A percentile compares a stretch with the other conserved stretches of the same genome.
Evolutionary conservation across 1,284 basidiomycete species (phyloP).

Genomic region (Ganoderma lingzhi): DNA sequence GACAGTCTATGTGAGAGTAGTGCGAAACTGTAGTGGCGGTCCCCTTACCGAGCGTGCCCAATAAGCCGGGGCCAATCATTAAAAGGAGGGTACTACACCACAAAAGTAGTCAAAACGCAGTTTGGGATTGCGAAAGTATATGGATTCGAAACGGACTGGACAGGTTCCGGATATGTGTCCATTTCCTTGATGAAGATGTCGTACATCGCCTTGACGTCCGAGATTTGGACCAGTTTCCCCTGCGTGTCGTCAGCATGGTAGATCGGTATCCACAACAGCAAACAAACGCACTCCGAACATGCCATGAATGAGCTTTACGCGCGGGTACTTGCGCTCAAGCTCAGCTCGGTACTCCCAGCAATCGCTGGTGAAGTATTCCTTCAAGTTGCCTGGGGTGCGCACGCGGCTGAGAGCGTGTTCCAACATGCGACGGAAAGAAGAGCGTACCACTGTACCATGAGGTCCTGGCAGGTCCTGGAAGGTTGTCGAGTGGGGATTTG

Average conservation of each 20-base stretch:
- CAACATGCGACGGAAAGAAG: too few relatives aligned
- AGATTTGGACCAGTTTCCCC: neutral
- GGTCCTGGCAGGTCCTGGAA: slow-evolving; percentile 24
- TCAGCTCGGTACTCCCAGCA: slow-evolving; percentile 25
- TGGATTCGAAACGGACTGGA: too few relatives aligned
- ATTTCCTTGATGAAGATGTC: too few relatives aligned
- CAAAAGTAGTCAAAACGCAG: too few relatives aligned
- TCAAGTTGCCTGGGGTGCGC: slow-evolving; percentile 23
- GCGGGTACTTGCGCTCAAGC: slow-evolving; percentile 22
- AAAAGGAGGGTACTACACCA: too few relatives aligned
- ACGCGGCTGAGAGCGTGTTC: neutral
- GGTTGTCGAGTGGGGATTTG: slow-evolving; percentile 23
- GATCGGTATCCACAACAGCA: neutral
- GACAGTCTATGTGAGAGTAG: too few relatives aligned
- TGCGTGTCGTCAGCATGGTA: neutral
- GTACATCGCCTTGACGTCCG: too few relatives aligned
- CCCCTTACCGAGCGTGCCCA: too few relatives aligned
- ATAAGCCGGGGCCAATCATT: too few relatives aligned
- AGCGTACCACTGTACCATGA: slow-evolving; percentile 22
- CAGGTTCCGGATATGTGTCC: too few relatives aligned
- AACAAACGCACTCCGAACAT: slow-evolving; percentile 19
- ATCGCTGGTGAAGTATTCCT: slow-evolving; percentile 20
- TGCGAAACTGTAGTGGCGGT: too few relatives aligned
- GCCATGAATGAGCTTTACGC: slow-evolving; percentile 14
- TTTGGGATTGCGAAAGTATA: too few relatives aligned